Evolutionary conservation across 495 filamentous ascomycete species (phyloP), one percentile per base, ranked within the genome.

Genomic region (Aspergillus campestris): DNA sequence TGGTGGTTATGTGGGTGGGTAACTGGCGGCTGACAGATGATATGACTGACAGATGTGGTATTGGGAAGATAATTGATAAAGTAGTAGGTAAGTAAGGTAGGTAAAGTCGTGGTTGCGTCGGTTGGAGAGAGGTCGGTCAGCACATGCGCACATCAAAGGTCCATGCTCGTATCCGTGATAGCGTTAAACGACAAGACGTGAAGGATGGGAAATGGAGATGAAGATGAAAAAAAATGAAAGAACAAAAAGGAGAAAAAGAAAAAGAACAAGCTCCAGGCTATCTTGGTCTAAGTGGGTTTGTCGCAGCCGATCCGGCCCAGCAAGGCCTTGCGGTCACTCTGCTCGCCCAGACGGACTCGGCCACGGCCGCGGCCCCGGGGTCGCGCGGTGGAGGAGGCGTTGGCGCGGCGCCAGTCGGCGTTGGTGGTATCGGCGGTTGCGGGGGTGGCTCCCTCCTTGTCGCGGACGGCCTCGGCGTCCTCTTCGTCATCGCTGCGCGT

Each of bases 401-500:
- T 70, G 8, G 62, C 53, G 40, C 62, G 58, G 30, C 66, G 64
- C 77, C 80, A 53, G 61, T 78, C 57, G 48, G 67, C 44, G 43
- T 57, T 45, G 44, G 53, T 57, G 58, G 48, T 56, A 40, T 72
- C 74, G 6, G 49, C 54, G 9, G 45, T 53, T 31, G 49, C 36
- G 30, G 57, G 42, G 27, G 42, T 50, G 31, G 52, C 41, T 34
- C 48, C 56, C 28, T 66, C 61, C 49, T 58, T 64, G 11, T 55
- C 24, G 42, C 45, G 72, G 12, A 80, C 76, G 18, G 78, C 74
- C 14, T 73, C 81, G 34, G 79, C 83, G 18, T 67, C 85, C 56
- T 96, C 50, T 46, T 53, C 91, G 49, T 89, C 89, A 50, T 95
- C 90, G 59, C 87, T 94, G 40, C 91, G 81, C 28, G 77, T 74